Evolutionary conservation across 2,329 filamentous ascomycete genomes (phyloP).

Genomic region (Aspergillus arachidicola): DNA sequence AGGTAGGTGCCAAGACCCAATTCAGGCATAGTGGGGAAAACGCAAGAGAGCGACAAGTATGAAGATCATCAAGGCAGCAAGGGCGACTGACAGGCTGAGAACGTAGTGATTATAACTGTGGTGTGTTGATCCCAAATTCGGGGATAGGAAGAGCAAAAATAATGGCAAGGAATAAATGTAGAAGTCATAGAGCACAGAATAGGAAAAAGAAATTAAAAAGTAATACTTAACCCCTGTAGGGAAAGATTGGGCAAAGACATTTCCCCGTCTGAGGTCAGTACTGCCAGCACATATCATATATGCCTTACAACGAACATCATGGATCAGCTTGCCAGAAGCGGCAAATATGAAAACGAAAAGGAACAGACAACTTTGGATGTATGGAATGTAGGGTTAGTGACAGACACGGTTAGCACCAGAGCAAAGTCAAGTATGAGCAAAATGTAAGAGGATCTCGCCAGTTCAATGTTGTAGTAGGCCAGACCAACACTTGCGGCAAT

Average conservation of each 20-base stretch:
- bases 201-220: neutral
- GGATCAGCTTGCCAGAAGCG: neutral
- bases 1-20: conserved; percentile 9
- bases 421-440: conserved; percentile 15
- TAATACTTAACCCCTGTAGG: neutral
- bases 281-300: neutral
- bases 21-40: conserved; percentile 12
- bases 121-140: neutral
- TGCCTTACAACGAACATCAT: neutral
- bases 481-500: conserved; percentile 9
- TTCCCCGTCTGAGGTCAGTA: neutral
- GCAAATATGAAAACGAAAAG: neutral
- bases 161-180: neutral
- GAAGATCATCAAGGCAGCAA: conserved; percentile 5
- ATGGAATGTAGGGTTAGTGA: neutral
- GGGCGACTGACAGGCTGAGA: neutral
- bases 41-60: neutral
- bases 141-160: neutral
- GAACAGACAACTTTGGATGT: conserved; percentile 3
- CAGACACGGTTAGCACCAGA: conserved; percentile 9
- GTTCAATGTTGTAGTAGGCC: conserved; percentile 1
- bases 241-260: neutral
- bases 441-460: neutral
- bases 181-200: neutral
- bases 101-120: neutral